Evolutionary conservation across 768 basidiomycete species (phyloP).

Genomic region (Tylopilus plumbeoviolaceoides): DNA sequence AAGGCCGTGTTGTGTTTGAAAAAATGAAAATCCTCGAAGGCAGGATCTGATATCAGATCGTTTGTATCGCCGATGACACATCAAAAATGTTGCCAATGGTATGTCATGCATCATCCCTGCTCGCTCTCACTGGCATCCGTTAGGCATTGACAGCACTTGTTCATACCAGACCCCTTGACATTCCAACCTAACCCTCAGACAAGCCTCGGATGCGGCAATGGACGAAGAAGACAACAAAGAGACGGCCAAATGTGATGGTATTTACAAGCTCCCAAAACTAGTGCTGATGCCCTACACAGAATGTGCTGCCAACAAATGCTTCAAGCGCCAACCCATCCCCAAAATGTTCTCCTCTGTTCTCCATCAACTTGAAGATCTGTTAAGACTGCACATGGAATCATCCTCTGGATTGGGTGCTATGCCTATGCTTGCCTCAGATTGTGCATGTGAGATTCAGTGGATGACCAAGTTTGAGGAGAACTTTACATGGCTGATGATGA

Average conservation of each 20-base stretch:
- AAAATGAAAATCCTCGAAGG: constrained; percentile 82
- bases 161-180: constrained; percentile 71
- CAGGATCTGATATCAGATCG: constrained; percentile 92
- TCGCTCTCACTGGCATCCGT: background rate
- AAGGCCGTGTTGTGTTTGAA: constrained; percentile 80
- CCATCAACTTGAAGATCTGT: constrained; percentile 49
- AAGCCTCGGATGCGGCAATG: constrained; percentile 29
- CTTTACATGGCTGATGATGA: constrained; percentile 86
- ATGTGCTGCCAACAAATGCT: constrained; percentile 41
- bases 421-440: constrained; percentile 51
- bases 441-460: constrained; percentile 74
- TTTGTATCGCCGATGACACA: constrained; percentile 67
- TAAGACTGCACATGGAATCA: constrained; percentile 65
- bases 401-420: constrained; percentile 67
- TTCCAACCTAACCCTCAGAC: constrained; percentile 87
- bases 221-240: constrained; percentile 24
- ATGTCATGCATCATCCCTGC: constrained; percentile 18
- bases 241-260: constrained; percentile 37
- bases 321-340: constrained; percentile 56
- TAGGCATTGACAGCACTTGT: background rate
- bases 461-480: constrained; percentile 92
- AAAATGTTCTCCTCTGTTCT: constrained; percentile 57
- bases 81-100: constrained; percentile 55
- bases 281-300: constrained; percentile 86
- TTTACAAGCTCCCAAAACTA: constrained; percentile 83